Evolutionary conservation across 495 filamentous ascomycete genomes (phyloP).

Genomic region (Extremus antarcticus): DNA sequence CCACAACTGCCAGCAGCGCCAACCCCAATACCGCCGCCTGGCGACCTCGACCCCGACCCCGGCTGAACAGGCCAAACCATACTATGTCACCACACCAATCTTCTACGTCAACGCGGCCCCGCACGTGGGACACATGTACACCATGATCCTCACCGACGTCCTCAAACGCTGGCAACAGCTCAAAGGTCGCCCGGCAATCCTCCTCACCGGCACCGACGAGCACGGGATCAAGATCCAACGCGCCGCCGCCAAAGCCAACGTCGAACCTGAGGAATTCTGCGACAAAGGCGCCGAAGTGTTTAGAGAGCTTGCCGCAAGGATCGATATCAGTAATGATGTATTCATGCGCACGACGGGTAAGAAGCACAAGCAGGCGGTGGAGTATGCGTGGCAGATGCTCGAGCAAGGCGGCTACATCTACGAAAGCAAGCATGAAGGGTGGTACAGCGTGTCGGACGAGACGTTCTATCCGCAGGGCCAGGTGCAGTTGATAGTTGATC

Average conservation of each 20-base stretch:
- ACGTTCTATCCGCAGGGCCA: constrained; percentile 76
- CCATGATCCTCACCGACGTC: constrained; percentile 81
- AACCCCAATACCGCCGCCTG: neutral
- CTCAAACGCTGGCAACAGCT: constrained; percentile 88
- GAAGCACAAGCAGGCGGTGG: constrained; percentile 72
- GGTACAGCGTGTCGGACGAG: constrained; percentile 95
- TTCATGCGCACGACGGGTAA: constrained; percentile 86
- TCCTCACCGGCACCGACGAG: constrained; percentile 93
- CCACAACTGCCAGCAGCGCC: constrained; percentile 8
- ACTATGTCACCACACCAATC: constrained; percentile 92
- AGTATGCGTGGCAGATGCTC: constrained; percentile 81
- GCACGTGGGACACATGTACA: constrained; percentile 90
- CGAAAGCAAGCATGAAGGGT: constrained; percentile 74
- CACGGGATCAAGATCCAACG: constrained; percentile 96
- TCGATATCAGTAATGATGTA: constrained; percentile 60
- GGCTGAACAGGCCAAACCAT: constrained; percentile 51
- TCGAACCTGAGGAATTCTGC: constrained; percentile 53
- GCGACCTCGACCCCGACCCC: neutral
- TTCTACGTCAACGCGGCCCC: constrained; percentile 98
- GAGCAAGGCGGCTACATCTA: constrained; percentile 72
- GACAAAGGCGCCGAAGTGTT: constrained; percentile 55
- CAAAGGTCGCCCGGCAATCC: constrained; percentile 55
- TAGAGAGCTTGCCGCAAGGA: constrained; percentile 52
- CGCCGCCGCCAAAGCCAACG: constrained; percentile 57
- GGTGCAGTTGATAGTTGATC: constrained; percentile 64